phyloP scores from a whole-genome alignment of 495 filamentous ascomycete species.

The Aspergillus nanangensis region DNA sequence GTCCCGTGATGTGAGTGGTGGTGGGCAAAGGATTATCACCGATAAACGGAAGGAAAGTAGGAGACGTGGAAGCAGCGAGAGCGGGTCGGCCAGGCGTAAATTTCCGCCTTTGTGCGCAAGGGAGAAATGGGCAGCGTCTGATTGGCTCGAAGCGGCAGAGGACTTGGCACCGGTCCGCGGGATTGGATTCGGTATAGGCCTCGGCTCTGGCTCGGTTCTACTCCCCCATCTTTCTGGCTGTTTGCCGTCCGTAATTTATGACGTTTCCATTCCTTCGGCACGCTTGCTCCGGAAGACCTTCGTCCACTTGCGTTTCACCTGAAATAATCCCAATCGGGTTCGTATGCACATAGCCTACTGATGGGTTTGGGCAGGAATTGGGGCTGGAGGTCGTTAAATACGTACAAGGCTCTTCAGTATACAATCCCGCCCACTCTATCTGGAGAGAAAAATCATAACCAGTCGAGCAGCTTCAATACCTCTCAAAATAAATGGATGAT shows the following conservation, averaged over 20 bases:
- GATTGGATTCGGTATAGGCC: constrained; percentile 56
- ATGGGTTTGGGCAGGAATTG: too few species aligned
- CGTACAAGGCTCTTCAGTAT: too few species aligned
- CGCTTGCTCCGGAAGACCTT: constrained; percentile 17
- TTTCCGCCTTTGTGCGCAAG: constrained; percentile 30
- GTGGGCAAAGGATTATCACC: constrained; percentile 29
- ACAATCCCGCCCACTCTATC: too few species aligned
- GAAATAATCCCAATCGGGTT: constrained; percentile 16
- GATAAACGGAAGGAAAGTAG: constrained; percentile 38
- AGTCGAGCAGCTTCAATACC: background rate
- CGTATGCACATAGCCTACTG: too few species aligned
- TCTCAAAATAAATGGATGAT: background rate
- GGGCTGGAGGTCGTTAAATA: too few species aligned
- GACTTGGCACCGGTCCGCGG: constrained; percentile 46
- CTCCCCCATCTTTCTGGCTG: constrained; percentile 21
- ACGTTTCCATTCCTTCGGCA: constrained; percentile 35
- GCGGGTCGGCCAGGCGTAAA: constrained; percentile 26
- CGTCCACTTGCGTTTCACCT: constrained; percentile 14
- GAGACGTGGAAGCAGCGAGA: constrained; percentile 20
- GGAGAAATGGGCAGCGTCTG: constrained; percentile 24
- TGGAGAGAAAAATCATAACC: background rate
- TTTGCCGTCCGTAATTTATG: constrained; percentile 33
- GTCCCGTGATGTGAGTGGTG: constrained; percentile 14
- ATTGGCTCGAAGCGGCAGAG: constrained; percentile 27
- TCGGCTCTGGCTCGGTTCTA: constrained; percentile 40